Base-by-base conservation (phyloP, 1,284 basidiomycete genomes). In the Marasmius oreades region DNA sequence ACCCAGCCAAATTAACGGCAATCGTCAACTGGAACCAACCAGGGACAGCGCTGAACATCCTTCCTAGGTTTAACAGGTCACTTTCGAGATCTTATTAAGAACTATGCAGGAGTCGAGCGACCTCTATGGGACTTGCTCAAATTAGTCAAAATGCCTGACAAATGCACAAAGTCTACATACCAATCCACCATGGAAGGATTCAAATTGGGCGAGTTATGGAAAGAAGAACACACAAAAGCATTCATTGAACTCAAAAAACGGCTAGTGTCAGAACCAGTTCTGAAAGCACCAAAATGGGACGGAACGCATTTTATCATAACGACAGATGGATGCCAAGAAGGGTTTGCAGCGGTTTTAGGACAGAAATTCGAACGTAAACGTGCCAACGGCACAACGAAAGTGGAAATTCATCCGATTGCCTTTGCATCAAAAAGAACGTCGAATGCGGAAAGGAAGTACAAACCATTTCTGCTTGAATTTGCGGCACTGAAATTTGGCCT, bases 1-100 rank as follows among this genome's bases (percentile, higher is more conserved):
- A 75, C 55, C 59, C 56, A 16, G 51, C 63, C 1, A 75, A 75
- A 46, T 62, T 76, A 0, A 67, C 67, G 1, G 70, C 72, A 1
- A 64, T 51, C 20, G 54, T 76, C 1, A 59, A 70, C 12, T 76
- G 73, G 73, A 36, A 53, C 16, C 54, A 56, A 44, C 73, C 73
- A 0, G 37, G 52, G 20, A 60, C 69, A 22, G 67, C 64, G 7
- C 55, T 64, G 5, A 63, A 69, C 16, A 8, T 51, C 50, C 5
- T 51, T 51, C 31, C 28, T 51, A 11, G 50, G 50, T 11, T 20
- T 51, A 16, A 51, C 50, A 31, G 33, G 50, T 51, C 50, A 51
- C 33, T 51, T 51, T 28, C 11, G 28, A 33, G 50, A 51, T 18
- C 50, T 51, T 10, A 51, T 51, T 28, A 51, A 36, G 34, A 33